Conservation (phyloP, 139 green algal genomes). For the Chlamydomonas sphaeroides region DNA sequence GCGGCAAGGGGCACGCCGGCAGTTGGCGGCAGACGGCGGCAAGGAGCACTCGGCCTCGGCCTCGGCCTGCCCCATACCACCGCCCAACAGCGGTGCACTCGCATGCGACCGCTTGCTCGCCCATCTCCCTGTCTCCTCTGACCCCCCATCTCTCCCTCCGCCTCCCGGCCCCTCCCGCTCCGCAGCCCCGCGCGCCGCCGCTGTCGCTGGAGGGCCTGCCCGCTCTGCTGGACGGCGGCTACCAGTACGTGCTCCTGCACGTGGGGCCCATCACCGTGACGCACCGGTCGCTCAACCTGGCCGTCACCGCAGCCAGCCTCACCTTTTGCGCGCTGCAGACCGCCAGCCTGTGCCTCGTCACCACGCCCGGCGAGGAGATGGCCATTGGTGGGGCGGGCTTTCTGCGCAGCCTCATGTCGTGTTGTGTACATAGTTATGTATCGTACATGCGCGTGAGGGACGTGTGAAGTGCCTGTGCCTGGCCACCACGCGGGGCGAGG, state of each 20-base stretch:
- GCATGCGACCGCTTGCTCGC: too few relatives aligned
- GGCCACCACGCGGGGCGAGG: too few relatives aligned
- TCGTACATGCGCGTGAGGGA: too few relatives aligned
- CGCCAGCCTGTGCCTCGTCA: constrained; percentile 80
- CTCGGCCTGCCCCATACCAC: too few relatives aligned
- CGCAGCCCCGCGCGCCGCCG: constrained; percentile 39
- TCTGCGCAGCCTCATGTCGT: too few relatives aligned
- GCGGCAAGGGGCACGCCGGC: too few relatives aligned
- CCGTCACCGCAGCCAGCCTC: constrained; percentile 65
- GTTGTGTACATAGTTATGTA: too few relatives aligned
- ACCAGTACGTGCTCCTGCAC: constrained; percentile 78
- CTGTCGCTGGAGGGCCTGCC: constrained; percentile 55
- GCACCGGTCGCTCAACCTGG: constrained; percentile 76
- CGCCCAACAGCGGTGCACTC: too few relatives aligned
- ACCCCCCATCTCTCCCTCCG: not conserved
- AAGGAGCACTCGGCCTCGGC: too few relatives aligned
- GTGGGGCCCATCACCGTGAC: constrained; percentile 79
- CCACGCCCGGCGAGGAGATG: constrained; percentile 84
- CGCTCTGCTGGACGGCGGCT: constrained; percentile 24
- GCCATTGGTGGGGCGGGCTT: constrained; percentile 54
- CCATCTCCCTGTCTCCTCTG: too few relatives aligned
- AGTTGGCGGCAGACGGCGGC: too few relatives aligned
- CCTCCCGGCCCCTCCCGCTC: not conserved
- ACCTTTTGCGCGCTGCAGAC: constrained; percentile 83
- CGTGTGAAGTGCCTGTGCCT: too few relatives aligned